These are phyloP conservation scores for Aristolochia californica DNA, from an alignment of 164 flowering plant genomes.

Conservation along the genomic window DNA sequence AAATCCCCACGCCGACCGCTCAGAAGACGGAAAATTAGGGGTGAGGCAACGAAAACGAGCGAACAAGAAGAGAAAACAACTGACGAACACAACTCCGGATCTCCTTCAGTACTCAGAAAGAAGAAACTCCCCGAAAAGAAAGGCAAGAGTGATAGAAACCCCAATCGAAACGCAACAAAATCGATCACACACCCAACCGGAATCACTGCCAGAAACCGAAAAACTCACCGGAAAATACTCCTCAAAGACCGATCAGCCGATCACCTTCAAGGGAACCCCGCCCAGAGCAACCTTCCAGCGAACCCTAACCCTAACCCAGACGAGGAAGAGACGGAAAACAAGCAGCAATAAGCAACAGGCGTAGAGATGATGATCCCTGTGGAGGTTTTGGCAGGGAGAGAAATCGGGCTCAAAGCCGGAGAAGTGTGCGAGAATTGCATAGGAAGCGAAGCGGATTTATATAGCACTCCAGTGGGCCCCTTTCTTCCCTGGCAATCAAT, in stretches of 20 bases:
- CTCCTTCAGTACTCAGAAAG: not conserved
- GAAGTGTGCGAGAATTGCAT: slow-evolving; percentile 65
- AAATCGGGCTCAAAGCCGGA: not conserved
- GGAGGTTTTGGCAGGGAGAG: slow-evolving; percentile 1
- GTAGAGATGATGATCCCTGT: not conserved
- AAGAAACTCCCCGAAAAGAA: not conserved
- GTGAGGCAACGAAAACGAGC: not conserved
- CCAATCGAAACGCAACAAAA: not conserved
- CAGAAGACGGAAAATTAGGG: slow-evolving; percentile 31
- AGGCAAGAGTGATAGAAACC: not conserved
- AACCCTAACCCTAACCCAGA: too few relatives aligned
- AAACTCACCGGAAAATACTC: too few relatives aligned
- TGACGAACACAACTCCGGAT: slow-evolving; percentile 1
- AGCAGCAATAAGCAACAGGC: slow-evolving; percentile 13
- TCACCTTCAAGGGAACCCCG: not conserved
- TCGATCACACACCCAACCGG: too few relatives aligned
- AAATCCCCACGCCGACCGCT: slow-evolving; percentile 47
- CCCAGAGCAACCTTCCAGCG: too few relatives aligned
- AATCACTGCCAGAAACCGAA: too few relatives aligned
- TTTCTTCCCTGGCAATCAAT: not conserved
- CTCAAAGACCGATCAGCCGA: too few relatives aligned
- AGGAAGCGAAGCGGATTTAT: slow-evolving; percentile 30
- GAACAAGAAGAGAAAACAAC: not conserved
- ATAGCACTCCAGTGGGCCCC: slow-evolving; percentile 22
- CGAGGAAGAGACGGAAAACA: too few relatives aligned